phyloP scores from a whole-genome alignment of 495 filamentous ascomycete genomes.

The Tuber calosporum region DNA sequence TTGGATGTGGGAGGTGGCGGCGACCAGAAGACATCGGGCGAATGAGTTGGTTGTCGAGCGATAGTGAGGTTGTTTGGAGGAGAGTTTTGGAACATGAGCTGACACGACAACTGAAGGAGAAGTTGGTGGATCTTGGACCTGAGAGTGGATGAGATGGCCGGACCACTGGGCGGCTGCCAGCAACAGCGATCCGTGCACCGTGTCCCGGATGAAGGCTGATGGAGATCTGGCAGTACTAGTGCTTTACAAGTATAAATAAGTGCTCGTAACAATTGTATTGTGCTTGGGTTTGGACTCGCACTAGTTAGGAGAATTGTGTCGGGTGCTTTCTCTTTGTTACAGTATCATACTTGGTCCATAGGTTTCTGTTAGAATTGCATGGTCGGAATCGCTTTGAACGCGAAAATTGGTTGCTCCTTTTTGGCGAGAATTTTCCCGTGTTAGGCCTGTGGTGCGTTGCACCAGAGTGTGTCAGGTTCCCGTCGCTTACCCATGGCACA shows the following conservation, averaged over 20 bases:
- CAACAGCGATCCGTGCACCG: not conserved
- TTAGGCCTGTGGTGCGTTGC: not conserved
- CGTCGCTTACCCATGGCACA: not conserved
- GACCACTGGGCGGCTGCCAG: not conserved
- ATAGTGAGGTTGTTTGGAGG: constrained; percentile 11
- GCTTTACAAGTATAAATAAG: too few relatives aligned
- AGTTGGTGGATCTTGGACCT: not conserved
- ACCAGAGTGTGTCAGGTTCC: not conserved
- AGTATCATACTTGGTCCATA: not conserved
- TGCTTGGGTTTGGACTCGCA: not conserved
- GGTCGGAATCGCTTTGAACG: not conserved
- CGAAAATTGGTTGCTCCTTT: not conserved
- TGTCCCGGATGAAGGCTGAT: not conserved
- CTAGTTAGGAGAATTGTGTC: not conserved
- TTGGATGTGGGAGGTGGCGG: constrained; percentile 18
- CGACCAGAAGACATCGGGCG: constrained; percentile 28
- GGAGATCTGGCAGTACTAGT: not conserved
- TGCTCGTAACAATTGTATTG: not conserved
- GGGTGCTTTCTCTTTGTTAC: not conserved
- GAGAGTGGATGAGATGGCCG: not conserved
- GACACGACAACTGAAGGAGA: constrained; percentile 26
- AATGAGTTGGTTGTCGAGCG: constrained; percentile 7
- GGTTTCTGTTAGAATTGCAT: not conserved
- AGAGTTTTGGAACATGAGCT: constrained; percentile 11
- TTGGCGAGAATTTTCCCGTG: not conserved